phyloP scores from a whole-genome alignment of 2,329 filamentous ascomycete genomes.

The Amauroascus verrucosus region DNA sequence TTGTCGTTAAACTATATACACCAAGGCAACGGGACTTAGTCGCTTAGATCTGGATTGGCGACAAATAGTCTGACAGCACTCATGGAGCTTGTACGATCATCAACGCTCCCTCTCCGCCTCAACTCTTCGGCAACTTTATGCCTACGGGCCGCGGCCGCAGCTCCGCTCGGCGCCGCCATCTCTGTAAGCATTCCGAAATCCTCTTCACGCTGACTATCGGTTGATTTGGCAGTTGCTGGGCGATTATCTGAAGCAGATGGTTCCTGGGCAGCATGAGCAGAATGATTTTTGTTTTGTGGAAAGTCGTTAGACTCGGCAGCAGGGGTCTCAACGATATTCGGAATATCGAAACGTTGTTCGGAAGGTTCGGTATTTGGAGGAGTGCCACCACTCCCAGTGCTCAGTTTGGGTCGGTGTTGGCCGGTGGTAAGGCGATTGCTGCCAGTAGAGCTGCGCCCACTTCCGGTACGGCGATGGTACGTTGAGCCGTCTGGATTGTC shows the following conservation, averaged over 20 bases:
- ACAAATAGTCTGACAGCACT: conserved; percentile 38
- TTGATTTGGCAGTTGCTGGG: conserved; percentile 24
- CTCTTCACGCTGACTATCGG: conserved; percentile 38
- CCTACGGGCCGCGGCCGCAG: conserved; percentile 30
- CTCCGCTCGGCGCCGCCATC: conserved; percentile 38
- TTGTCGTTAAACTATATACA: too few species aligned
- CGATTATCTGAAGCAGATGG: conserved; percentile 14
- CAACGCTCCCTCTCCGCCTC: conserved; percentile 39
- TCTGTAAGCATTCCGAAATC: conserved; percentile 46
- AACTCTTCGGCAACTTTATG: conserved; percentile 36
- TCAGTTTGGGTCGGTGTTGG: conserved; percentile 26
- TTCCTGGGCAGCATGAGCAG: conserved; percentile 12
- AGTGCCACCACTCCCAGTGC: conserved; percentile 43
- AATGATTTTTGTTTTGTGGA: background rate
- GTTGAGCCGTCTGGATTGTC: conserved; percentile 45
- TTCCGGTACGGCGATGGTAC: conserved; percentile 46
- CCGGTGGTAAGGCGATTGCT: conserved; percentile 34
- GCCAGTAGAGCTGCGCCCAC: conserved; percentile 48
- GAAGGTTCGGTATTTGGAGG: conserved; percentile 38
- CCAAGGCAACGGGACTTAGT: conserved; percentile 17
- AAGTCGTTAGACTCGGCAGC: conserved; percentile 19
- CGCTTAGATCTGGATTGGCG: conserved; percentile 40
- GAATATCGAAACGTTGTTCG: conserved; percentile 26
- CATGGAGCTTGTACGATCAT: conserved; percentile 41
- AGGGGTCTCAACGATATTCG: conserved; percentile 34